Base-by-base conservation (phyloP, 2,329 filamentous ascomycete species). In the Hypoxylon sp. region DNA sequence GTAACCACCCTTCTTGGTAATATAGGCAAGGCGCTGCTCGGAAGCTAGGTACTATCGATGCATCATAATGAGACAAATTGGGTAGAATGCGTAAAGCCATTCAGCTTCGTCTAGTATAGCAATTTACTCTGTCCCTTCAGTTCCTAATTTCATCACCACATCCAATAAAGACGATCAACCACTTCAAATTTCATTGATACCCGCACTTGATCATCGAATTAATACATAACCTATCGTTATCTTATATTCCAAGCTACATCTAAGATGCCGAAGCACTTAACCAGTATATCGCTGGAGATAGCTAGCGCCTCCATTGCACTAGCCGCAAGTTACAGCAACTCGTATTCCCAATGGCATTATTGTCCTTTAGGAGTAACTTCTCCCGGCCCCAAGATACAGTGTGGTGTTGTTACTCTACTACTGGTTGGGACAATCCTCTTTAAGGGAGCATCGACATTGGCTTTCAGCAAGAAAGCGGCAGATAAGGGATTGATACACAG, bases 401-500 rank as follows among this genome's bases (percentile, higher is more conserved):
- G 47, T 20, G 28, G 47, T 10, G 6, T 32, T 32, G 30, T 32
- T 32, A 32, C 30, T 8, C 41, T 59, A 3, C 49, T 41, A 3
- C 41, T 59, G 7, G 56, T 13, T 53, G 49, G 56, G 48, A 47
- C 30, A 10, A 17, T 10, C 56, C 49, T 6, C 32, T 15, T 6
- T 48, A 53, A 20, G 41, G 49, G 1, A 3, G 15, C 6, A 41
- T 53, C 22, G 19, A 20, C 4, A 22, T 59, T 10, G 56, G 41
- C 48, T 58, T 13, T 37, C 47, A 7, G 56, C 56, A 28, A 58
- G 47, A 20, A 34, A 46, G 17, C 47, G n/a, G 13, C n/a, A 50
- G 22, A 46, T 50, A 26, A 28, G 46, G 6, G 13, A 2, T 26
- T 11, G 37, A 41, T 3, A 41, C 37, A 15, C 15, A 34, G 13